Evolutionary conservation across 306 rosid genomes (phyloP), one percentile per base, ranked within the genome.

Genomic region (Echinosophora koreensis): DNA sequence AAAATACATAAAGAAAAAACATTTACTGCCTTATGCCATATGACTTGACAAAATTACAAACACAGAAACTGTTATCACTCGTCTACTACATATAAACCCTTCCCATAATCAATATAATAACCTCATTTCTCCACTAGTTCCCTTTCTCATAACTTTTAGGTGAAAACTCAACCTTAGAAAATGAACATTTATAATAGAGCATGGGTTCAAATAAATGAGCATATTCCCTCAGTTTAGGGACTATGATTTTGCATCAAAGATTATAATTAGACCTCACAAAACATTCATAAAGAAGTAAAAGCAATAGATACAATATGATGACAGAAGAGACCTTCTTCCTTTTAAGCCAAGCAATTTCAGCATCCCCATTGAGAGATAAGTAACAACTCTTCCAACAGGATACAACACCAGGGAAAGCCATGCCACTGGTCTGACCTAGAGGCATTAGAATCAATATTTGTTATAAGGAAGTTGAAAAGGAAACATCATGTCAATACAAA

Each of bases 401-500:
- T 96, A 96, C 80, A 96, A 76, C 58, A 96, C 86, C 82, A 96
- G 52, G 16, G 99, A 93, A 82, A 96, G 99, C 98, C 99, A 96
- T 6, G 99, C 99, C 87, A 96, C 99, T 70, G 99, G 99, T 82
- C 98, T 87, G 85, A 93, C 99, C 99, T 96, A 86, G 78, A 81
- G 84, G 85, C 80, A 84, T 80, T 61, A 74, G 63, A 81, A 63
- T 58, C 75, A 69, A 73, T 18, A 63, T 75, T 55, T 44, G 79
- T 86, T 69, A 73, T 22, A 58, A 59, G 28, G 47, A 54, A 74
- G 39, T 72, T 18, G 77, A 77, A 72, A n/a, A 28, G 70, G 32
- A 55, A 82, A 74, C 13, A 38, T 9, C 61, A 65, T 22, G 66
- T 73, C 71, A 49, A 54, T 51, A 68, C 11, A 61, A 80, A 59